Evolutionary conservation across 805 yeast species (phyloP).

Genomic region (Barnettozyma botsteinii): DNA sequence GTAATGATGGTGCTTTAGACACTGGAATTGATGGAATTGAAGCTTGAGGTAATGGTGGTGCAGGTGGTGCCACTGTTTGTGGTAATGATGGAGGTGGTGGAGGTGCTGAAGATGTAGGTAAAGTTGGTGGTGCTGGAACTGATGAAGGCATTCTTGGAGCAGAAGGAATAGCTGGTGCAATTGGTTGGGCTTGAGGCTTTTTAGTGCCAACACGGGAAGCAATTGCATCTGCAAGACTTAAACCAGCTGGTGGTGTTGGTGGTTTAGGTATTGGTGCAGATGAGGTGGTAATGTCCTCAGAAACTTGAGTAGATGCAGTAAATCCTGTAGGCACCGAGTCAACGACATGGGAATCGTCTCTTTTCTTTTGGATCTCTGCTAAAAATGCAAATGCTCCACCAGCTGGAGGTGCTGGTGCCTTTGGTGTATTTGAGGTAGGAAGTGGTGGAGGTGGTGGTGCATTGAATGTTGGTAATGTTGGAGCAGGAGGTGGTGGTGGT

Average conservation of each 20-base stretch:
- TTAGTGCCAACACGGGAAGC: too few species aligned
- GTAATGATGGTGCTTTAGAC: neutral
- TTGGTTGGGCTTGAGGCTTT: too few species aligned
- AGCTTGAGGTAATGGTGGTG: slow-evolving; percentile 20
- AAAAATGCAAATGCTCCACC: slow-evolving; percentile 43
- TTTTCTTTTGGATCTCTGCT: slow-evolving; percentile 50
- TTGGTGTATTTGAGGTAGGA: slow-evolving; percentile 15
- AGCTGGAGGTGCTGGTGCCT: slow-evolving; percentile 23
- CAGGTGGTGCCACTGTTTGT: slow-evolving; percentile 7
- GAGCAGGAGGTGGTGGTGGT: slow-evolving; percentile 15
- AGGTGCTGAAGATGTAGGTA: neutral
- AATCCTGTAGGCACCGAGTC: slow-evolving; percentile 30
- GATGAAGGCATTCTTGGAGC: slow-evolving; percentile 16
- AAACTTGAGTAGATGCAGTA: too few species aligned
- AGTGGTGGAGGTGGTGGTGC: slow-evolving; percentile 10
- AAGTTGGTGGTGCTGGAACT: slow-evolving; percentile 1
- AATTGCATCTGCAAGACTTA: too few species aligned
- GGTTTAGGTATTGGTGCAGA: slow-evolving; percentile 11
- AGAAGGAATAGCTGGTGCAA: slow-evolving; percentile 11
- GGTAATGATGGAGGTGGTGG: slow-evolving; percentile 5
- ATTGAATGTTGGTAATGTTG: slow-evolving; percentile 15
- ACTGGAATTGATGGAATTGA: too few species aligned
- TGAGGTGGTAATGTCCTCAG: too few species aligned
- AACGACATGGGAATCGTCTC: slow-evolving; percentile 46
- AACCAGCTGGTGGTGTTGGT: slow-evolving; percentile 8